phyloP scores from a whole-genome alignment of 169 alveolate genomes.

The Toxoplasma gondii region DNA sequence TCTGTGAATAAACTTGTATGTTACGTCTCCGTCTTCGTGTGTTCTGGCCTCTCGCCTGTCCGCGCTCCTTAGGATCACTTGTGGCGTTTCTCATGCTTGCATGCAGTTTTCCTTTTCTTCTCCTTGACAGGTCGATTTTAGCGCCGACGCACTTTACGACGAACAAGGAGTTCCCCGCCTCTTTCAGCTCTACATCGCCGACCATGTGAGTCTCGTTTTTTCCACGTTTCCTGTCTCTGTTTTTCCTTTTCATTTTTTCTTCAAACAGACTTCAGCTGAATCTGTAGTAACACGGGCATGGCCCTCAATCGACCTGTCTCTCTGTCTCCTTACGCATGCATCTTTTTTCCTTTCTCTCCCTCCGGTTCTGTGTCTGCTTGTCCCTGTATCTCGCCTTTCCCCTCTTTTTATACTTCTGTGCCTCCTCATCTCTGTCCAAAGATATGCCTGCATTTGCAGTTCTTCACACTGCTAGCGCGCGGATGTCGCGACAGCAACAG shows the following conservation, averaged over 20 bases:
- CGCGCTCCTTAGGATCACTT: too few species aligned
- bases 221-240: not conserved
- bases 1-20: not conserved
- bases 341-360: not conserved
- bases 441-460: too few species aligned
- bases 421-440: too few species aligned
- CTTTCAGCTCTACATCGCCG: conserved; percentile 28
- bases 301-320: not conserved
- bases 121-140: conserved; percentile 36
- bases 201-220: not conserved
- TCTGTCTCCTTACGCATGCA: not conserved
- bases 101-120: not conserved
- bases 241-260: not conserved
- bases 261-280: not conserved
- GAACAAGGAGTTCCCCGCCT: conserved; percentile 39
- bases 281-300: not conserved
- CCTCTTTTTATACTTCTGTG: not conserved
- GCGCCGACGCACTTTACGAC: conserved; percentile 54
- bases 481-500: too few species aligned
- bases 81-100: too few species aligned
- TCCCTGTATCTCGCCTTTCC: not conserved
- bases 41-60: not conserved
- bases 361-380: not conserved
- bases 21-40: not conserved
- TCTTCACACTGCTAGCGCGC: too few species aligned